Evolutionary conservation across 352 stramenopile genomes (phyloP).

Genomic region (Sclerospora graminicola): DNA sequence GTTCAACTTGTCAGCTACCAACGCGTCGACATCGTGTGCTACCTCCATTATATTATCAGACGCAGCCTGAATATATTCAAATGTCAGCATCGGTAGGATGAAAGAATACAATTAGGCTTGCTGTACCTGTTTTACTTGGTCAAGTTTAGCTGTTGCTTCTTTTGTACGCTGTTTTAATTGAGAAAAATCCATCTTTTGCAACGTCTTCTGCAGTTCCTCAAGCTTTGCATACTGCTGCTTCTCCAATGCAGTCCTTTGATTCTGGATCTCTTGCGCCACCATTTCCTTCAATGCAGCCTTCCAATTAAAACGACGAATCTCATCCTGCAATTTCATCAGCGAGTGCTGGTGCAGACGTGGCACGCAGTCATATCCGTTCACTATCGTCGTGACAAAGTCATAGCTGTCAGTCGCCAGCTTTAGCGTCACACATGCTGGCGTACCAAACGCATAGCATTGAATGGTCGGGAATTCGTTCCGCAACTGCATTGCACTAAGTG

Average conservation of each 20-base stretch:
- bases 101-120: background rate
- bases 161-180: constrained; percentile 36
- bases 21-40: constrained; percentile 34
- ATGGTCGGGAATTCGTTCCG: constrained; percentile 30
- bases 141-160: constrained; percentile 35
- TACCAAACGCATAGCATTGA: constrained; percentile 60
- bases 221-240: constrained; percentile 42
- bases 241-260: constrained; percentile 37
- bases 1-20: constrained; percentile 45
- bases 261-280: constrained; percentile 44
- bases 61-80: constrained; percentile 17
- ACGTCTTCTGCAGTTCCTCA: constrained; percentile 27
- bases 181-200: constrained; percentile 32
- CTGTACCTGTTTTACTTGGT: constrained; percentile 33
- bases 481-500: constrained; percentile 50
- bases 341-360: constrained; percentile 71
- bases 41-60: constrained; percentile 43
- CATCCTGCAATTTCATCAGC: constrained; percentile 45
- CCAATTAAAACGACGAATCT: constrained; percentile 67
- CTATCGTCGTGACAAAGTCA: constrained; percentile 55
- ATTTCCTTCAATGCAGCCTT: constrained; percentile 37
- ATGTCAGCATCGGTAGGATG: background rate
- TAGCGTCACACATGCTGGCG: constrained; percentile 55
- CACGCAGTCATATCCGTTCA: constrained; percentile 78
- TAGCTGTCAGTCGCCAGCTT: constrained; percentile 42